Evolutionary conservation across 495 filamentous ascomycete species (phyloP), one percentile per base, ranked within the genome.

Genomic region (Evernia prunastri): DNA sequence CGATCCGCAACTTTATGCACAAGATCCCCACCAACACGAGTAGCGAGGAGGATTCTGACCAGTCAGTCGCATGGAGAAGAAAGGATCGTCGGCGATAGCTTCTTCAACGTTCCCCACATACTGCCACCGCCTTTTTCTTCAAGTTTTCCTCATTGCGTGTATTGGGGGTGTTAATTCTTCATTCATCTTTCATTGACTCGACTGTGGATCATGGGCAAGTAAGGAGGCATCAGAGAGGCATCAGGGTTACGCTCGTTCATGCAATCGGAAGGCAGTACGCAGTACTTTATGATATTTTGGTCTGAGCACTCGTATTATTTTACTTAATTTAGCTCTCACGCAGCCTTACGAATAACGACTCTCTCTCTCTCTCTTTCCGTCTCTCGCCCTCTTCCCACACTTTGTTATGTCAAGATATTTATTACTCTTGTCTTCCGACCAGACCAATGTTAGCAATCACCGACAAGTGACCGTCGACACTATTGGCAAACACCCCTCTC

Each of bases 101-200:
- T 7, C 27, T 31, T 53, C 49, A 31, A 31, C 51, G 29, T 31
- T 37, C 51, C 8, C 51, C 61, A 63, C 51, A 39, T 45, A 37
- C 37, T 45, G 51, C 56, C 37, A 63, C 54, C 61, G 33, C 59
- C 39, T 27, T 42, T 47, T 56, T 40, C 25, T 31, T 51, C 47
- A 51, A 18, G 1, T 0, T 33, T 20, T 20, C 0, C 33, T 17
- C 51, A 20, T 9, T 54, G 27, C 6, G 5, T 33, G 0, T 33
- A 33, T 54, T 54, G 15, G 6, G 49, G 6, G 36, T 37, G 6
- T 37, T 40, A n/a, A 31, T 4, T 60, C 40, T 43, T 29, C 35
- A 37, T 31, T 29, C 40, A 60, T 43, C 35, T 51, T 20, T 60
- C 40, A 31, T 43, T 40, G 40, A 17, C 33, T 45, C 13, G 17